Conservation (phyloP, 1,139 yeast genomes). For the Geotrichum bryndzae region DNA sequence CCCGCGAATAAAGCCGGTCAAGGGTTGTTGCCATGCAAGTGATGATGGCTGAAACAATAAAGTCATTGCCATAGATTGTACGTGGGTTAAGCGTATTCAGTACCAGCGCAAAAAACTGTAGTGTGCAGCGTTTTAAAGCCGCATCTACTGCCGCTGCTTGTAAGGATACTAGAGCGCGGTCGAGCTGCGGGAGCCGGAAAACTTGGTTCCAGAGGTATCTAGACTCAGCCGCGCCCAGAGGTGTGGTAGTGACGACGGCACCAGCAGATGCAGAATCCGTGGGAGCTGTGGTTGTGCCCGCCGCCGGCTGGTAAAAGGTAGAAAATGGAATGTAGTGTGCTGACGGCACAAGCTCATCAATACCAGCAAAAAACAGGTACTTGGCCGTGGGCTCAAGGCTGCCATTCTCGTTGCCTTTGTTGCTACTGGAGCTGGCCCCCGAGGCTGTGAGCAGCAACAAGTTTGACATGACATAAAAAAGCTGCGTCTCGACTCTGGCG, state of each 20-base stretch:
- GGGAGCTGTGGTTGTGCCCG: neutral
- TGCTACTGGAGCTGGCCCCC: neutral
- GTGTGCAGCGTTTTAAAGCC: constrained; percentile 6
- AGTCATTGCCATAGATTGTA: neutral
- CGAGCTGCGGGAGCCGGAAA: neutral
- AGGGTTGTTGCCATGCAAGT: constrained; percentile 20
- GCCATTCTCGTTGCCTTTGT: neutral
- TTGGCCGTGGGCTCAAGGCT: neutral
- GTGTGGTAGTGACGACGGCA: neutral
- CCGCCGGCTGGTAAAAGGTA: neutral
- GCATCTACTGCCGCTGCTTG: constrained; percentile 14
- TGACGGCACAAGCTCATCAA: constrained; percentile 6
- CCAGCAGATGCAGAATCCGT: neutral
- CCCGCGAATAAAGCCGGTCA: constrained; percentile 13
- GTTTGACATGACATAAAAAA: neutral
- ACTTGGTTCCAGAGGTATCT: neutral
- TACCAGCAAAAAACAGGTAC: neutral
- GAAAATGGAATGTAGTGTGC: constrained; percentile 2
- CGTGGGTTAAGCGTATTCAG: constrained; percentile 16
- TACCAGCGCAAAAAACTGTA: constrained; percentile 17
- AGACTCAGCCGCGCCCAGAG: neutral
- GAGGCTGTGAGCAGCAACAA: neutral
- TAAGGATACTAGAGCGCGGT: neutral
- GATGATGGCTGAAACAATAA: constrained; percentile 7
- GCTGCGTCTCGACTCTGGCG: neutral